Conservation (phyloP, 2,329 filamentous ascomycete genomes). For the Cladosporium austrohemisphaericum region DNA sequence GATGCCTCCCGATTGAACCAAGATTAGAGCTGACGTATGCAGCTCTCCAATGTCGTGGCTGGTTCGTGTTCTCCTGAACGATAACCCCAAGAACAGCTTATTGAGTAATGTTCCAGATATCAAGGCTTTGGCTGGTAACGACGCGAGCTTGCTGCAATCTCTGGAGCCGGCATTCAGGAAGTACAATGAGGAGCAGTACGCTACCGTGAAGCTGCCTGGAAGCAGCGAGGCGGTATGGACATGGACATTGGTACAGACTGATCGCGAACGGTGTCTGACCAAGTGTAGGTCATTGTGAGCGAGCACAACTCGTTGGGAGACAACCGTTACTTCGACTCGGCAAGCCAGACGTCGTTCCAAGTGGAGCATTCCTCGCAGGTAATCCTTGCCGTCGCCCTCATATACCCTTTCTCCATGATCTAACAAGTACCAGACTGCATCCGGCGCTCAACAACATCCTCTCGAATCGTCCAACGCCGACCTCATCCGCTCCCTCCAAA, state of each 20-base stretch:
- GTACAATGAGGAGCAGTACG: constrained; percentile 95
- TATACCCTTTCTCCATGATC: neutral
- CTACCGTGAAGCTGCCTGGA: constrained; percentile 83
- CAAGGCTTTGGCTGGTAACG: constrained; percentile 73
- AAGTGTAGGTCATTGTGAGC: constrained; percentile 68
- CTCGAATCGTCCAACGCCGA: constrained; percentile 74
- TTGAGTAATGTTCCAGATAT: constrained; percentile 61
- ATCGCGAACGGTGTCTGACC: neutral
- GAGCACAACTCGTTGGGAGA: constrained; percentile 76
- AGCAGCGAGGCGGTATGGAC: constrained; percentile 67
- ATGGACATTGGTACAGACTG: neutral
- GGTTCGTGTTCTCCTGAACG: constrained; percentile 51
- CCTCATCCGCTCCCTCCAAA: constrained; percentile 78
- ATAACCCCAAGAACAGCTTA: neutral
- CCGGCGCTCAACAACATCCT: constrained; percentile 71
- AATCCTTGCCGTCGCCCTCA: too few species aligned
- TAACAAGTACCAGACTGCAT: constrained; percentile 63
- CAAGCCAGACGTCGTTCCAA: constrained; percentile 80
- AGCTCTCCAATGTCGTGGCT: constrained; percentile 85
- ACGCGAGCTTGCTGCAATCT: constrained; percentile 60
- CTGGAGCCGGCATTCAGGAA: constrained; percentile 81
- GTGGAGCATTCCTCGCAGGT: constrained; percentile 83
- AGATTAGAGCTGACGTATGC: constrained; percentile 24
- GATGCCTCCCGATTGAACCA: constrained; percentile 17
- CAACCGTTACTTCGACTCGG: constrained; percentile 84